These are phyloP conservation scores for Sarocladiaceae sp. DNA, from an alignment of 2,329 filamentous ascomycete genomes.

Conservation along the genomic window DNA sequence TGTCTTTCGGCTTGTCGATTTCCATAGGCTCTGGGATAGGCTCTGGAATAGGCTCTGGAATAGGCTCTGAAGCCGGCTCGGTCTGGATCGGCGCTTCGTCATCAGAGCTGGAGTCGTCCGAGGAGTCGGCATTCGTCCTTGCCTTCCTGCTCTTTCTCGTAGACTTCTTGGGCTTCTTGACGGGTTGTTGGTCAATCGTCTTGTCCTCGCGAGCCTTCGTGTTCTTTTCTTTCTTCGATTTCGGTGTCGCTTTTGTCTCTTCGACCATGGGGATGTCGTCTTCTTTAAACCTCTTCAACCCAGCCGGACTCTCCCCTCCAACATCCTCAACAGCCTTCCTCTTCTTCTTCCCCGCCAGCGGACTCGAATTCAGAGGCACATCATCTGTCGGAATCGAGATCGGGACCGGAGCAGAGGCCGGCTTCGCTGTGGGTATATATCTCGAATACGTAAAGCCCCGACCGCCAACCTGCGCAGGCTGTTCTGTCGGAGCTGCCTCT, in stretches of 20 bases:
- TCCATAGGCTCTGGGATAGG: conserved; percentile 12
- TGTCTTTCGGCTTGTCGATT: conserved; percentile 10
- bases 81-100: conserved; percentile 13
- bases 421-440: conserved; percentile 33
- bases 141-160: conserved; percentile 10
- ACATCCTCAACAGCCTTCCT: background rate
- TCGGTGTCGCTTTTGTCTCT: background rate
- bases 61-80: too few species aligned
- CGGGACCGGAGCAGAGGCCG: conserved; percentile 9
- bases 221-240: conserved; percentile 16
- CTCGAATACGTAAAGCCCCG: conserved; percentile 32
- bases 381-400: background rate
- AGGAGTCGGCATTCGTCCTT: conserved; percentile 13
- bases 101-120: conserved; percentile 12
- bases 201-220: conserved; percentile 12
- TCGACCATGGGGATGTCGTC: background rate
- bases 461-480: conserved; percentile 12
- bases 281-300: conserved; percentile 21
- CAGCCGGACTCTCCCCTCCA: conserved; percentile 7
- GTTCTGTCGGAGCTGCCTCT: background rate
- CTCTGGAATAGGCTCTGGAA: conserved; percentile 9
- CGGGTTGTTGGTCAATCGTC: too few species aligned
- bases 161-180: conserved; percentile 7
- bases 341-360: conserved; percentile 3
- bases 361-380: background rate